Evolutionary conservation across 306 rosid species (phyloP).

Genomic region (Cucumis melo): DNA sequence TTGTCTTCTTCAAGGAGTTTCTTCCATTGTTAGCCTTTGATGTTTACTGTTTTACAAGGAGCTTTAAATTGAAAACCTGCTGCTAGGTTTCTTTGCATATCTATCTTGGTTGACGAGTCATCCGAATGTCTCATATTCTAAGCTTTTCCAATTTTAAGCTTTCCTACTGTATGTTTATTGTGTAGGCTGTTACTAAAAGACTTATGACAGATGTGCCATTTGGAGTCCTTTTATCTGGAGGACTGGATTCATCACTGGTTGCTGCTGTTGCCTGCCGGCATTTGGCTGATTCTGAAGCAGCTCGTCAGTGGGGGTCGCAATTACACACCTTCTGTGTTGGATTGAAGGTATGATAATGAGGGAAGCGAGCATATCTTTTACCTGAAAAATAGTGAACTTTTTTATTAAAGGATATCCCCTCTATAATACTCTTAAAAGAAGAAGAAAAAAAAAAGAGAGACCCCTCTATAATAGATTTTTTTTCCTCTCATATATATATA

Average conservation of each 20-base stretch:
- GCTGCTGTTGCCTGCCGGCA: slow-evolving; percentile 75
- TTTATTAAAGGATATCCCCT: not conserved
- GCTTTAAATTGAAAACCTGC: not conserved
- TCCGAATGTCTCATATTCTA: not conserved
- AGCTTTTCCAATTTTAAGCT: not conserved
- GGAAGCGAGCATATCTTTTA: not conserved
- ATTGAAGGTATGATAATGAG: slow-evolving; percentile 39
- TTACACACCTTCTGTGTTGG: slow-evolving; percentile 89
- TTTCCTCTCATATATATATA: no score
- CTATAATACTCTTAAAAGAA: no score
- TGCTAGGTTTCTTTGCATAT: not conserved
- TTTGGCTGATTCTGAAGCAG: slow-evolving; percentile 50
- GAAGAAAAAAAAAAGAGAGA: no score
- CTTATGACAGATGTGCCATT: slow-evolving; percentile 98
- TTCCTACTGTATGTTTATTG: slow-evolving; percentile 14
- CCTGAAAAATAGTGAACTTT: not conserved
- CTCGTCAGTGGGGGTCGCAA: slow-evolving; percentile 91
- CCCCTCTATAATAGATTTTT: not conserved
- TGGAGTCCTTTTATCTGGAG: slow-evolving; percentile 92
- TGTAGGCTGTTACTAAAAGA: slow-evolving; percentile 86
- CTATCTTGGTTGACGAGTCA: not conserved
- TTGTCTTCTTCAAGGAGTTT: not conserved
- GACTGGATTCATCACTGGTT: slow-evolving; percentile 92
- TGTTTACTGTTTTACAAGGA: not conserved
- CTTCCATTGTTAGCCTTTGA: not conserved